These are phyloP conservation scores for Linanthus parryae DNA, from an alignment of 148 eudicot species.

Conservation along the genomic window DNA sequence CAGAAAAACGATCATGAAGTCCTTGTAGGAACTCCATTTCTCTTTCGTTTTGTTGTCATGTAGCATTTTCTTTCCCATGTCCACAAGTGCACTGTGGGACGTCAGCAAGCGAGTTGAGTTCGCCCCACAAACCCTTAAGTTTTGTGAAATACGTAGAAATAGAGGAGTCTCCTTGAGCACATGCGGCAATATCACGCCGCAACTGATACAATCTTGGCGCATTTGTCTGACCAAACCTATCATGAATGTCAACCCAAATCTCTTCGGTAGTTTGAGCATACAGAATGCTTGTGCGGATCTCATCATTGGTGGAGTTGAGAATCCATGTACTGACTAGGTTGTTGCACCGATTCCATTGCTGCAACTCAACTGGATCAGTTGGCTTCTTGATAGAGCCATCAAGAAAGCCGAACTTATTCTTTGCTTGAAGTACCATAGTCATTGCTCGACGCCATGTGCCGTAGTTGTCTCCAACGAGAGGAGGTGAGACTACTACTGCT, in stretches of 20 bases:
- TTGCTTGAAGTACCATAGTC: too few species aligned
- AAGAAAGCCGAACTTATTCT: too few species aligned
- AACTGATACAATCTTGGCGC: not conserved
- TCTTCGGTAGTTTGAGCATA: not conserved
- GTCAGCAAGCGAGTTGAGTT: not conserved
- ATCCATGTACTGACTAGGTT: slow-evolving; percentile 5
- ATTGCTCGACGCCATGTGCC: too few species aligned
- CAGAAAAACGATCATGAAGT: not conserved
- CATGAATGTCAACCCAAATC: not conserved
- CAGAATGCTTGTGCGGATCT: not conserved
- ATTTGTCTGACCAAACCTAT: not conserved
- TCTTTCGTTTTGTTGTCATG: not conserved
- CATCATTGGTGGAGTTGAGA: not conserved
- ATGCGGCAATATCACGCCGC: not conserved
- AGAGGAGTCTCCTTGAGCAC: not conserved
- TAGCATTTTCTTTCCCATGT: not conserved
- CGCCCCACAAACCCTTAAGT: not conserved
- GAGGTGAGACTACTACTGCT: too few species aligned
- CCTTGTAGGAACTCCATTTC: slow-evolving; percentile 7
- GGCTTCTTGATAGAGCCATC: too few species aligned
- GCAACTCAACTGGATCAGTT: not conserved
- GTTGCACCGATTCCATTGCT: not conserved
- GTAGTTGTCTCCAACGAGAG: too few species aligned
- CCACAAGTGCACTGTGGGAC: not conserved
- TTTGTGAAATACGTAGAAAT: not conserved